Conservation (phyloP, 305 asterid species). For the Fraxinus platypoda region DNA sequence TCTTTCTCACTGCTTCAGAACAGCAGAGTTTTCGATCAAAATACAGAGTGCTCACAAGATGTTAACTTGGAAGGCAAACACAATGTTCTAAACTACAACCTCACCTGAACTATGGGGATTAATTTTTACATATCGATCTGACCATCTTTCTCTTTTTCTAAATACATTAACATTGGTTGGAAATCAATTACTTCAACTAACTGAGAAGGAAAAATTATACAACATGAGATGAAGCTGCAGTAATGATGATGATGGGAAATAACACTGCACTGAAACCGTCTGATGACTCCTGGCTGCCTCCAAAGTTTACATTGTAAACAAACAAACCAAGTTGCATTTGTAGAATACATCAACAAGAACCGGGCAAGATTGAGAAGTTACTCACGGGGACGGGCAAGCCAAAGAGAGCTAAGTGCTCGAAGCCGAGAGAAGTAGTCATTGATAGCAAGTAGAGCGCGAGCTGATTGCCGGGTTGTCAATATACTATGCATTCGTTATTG, state of each 20-base stretch:
- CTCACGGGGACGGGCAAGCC: conserved; percentile 71
- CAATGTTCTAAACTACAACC: not conserved
- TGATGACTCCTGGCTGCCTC: not conserved
- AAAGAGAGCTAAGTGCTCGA: conserved; percentile 62
- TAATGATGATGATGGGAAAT: not conserved
- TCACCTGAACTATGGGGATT: not conserved
- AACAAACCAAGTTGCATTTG: not conserved
- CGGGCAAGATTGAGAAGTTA: conserved; percentile 11
- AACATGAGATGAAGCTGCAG: not conserved
- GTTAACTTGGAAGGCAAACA: not conserved
- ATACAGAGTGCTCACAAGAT: not conserved
- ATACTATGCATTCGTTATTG: conserved; percentile 63
- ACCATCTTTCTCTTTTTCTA: not conserved
- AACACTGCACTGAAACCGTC: not conserved
- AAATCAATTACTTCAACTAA: not conserved
- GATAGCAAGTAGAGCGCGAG: conserved; percentile 63
- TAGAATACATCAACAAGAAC: not conserved
- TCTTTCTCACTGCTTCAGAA: not conserved
- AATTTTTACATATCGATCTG: not conserved
- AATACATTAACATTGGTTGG: not conserved
- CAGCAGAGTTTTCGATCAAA: not conserved
- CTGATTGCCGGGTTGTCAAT: conserved; percentile 61
- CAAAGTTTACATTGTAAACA: not conserved
- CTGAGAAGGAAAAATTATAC: not conserved
- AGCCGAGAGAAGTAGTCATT: conserved; percentile 67